These are phyloP conservation scores for Diplodia seriata DNA, from an alignment of 2,329 filamentous ascomycete species.

Conservation along the genomic window DNA sequence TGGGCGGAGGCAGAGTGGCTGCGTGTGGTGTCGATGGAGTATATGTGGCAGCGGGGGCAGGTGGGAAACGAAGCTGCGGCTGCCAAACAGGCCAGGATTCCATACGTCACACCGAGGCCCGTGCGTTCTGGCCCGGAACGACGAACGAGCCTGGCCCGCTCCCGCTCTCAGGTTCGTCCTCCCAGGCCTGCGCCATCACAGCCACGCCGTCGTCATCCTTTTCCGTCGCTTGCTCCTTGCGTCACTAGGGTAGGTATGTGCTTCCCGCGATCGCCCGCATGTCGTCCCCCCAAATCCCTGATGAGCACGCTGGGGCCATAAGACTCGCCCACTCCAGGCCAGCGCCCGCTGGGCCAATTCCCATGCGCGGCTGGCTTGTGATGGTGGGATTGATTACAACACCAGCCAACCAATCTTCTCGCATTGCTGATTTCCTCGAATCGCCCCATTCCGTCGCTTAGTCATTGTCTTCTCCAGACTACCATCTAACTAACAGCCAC, in stretches of 20 bases:
- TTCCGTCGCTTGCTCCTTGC: constrained; percentile 6
- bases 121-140: constrained; percentile 23
- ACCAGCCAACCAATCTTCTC: constrained; percentile 32
- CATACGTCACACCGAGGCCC: constrained; percentile 28
- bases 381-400: constrained; percentile 22
- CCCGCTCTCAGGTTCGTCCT: neutral
- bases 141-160: constrained; percentile 10
- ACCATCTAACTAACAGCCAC: neutral
- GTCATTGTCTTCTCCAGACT: neutral
- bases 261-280: constrained; percentile 15
- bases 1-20: neutral
- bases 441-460: neutral
- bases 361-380: constrained; percentile 10
- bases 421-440: constrained; percentile 10
- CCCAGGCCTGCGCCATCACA: constrained; percentile 8
- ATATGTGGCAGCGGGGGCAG: constrained; percentile 23
- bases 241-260: constrained; percentile 25
- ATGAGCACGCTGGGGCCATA: constrained; percentile 34
- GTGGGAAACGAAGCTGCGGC: constrained; percentile 27
- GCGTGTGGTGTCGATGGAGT: constrained; percentile 23
- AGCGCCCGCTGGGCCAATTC: constrained; percentile 16
- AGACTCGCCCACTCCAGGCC: constrained; percentile 18
- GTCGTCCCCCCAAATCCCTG: neutral
- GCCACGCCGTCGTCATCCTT: constrained; percentile 22
- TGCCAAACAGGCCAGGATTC: constrained; percentile 5